Base-by-base conservation (phyloP, 2,329 filamentous ascomycete species). In the Pezicula rhizophila region DNA sequence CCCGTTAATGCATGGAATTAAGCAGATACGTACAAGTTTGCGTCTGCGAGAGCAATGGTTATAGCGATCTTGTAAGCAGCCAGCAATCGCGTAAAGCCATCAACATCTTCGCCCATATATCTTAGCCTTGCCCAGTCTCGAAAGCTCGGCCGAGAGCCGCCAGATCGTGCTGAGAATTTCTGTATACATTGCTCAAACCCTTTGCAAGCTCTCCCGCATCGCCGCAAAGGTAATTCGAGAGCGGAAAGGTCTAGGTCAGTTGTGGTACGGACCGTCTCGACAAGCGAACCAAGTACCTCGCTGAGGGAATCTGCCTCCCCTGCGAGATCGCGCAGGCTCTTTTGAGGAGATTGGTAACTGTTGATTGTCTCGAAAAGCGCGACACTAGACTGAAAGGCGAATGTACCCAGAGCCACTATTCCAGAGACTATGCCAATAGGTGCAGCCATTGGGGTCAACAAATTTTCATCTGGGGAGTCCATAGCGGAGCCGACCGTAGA, bases 31-130 rank as follows among this genome's bases (percentile, higher is more conserved):
- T 63, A 71, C 68, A 71, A 61, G 47, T 65, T 68, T 51, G 62
- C 62, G 54, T 70, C 63, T 8, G 60, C 64, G 18, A 73, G 63
- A 15, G 69, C 67, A 60, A 72, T 69, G 42, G 48, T 66, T 25
- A 71, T 68, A 25, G 67, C 70, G 42, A 64, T 57, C 51, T 70
- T 72, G 50, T 74, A 74, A 38, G 64, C 63, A 37, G 69, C 64
- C 28, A 75, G 52, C 35, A 69, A 53, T 18, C 64, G 55, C 35
- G 61, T 64, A 47, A 74, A 74, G 44, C 62, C 64, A 51, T 68
- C 64, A 40, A 74, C 68, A 51, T 72, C 62, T 39, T 72, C 65
- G 25, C 67, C 69, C 64, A 73, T 70, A 45, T 73, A 74, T 50
- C 53, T 66, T 41, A 74, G 53, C 55, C 62, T 70, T 4, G 69